Evolutionary conservation across 2,329 filamentous ascomycete species (phyloP).

Genomic region (Emergomyces orientalis): DNA sequence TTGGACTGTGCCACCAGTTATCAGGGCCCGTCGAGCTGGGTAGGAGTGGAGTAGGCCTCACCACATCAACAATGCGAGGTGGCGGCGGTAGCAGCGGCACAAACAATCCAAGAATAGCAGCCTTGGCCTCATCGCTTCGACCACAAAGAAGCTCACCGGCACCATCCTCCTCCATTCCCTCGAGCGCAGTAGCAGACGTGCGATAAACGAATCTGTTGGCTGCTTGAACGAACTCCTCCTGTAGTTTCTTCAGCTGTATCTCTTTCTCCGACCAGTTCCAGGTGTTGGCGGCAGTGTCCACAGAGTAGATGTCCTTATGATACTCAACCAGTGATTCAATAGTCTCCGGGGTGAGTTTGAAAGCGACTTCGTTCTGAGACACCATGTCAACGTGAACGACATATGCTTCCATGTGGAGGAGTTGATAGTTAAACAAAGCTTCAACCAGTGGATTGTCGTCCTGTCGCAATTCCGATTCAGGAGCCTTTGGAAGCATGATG

Average conservation of each 20-base stretch:
- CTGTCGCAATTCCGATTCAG: conserved; percentile 72
- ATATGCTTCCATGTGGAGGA: conserved; percentile 91
- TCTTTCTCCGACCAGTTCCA: conserved; percentile 98
- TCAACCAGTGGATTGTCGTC: conserved; percentile 77
- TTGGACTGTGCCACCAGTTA: conserved; percentile 71
- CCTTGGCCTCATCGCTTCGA: conserved; percentile 89
- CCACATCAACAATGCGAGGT: conserved; percentile 78
- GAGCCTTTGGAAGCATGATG: conserved; percentile 82
- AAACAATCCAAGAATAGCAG: conserved; percentile 72
- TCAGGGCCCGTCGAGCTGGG: conserved; percentile 68
- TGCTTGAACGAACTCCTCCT: conserved; percentile 91
- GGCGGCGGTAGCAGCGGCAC: conserved; percentile 76
- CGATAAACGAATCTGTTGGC: conserved; percentile 96
- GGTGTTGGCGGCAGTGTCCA: conserved; percentile 78
- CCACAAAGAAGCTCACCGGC: conserved; percentile 86
- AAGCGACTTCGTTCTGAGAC: conserved; percentile 90
- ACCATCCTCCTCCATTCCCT: conserved; percentile 93
- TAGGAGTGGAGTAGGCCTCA: conserved; percentile 75
- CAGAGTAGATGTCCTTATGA: conserved; percentile 90
- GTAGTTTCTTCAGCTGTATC: conserved; percentile 88
- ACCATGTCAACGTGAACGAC: conserved; percentile 99
- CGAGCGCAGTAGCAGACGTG: conserved; percentile 76
- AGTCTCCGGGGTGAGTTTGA: conserved; percentile 90
- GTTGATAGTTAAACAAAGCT: conserved; percentile 83
- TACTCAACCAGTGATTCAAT: conserved; percentile 91